Base-by-base conservation (phyloP, 768 basidiomycete species). In the Termitomyces sp. region DNA sequence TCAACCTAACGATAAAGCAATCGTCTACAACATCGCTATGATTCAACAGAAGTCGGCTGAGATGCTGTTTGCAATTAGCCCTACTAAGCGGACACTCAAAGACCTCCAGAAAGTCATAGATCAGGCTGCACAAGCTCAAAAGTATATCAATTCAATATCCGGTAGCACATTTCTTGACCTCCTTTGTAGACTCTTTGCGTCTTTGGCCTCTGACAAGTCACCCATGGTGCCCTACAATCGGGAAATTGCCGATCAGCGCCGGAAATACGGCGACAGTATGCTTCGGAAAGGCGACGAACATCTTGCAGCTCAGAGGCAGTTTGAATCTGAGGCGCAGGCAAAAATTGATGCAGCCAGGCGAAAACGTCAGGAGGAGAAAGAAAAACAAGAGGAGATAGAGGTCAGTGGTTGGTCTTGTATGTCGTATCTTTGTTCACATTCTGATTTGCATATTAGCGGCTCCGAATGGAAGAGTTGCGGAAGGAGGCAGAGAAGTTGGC, bases 21-120 rank as follows among this genome's bases (percentile, higher is more conserved):
- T 89, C 50, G 59, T 93, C 42, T 98, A 95, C 74, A 98, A 99
- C 70, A 92, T 98, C 64, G 95, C 96, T 54, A 95, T 99, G 90
- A 94, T 98, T 34, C 88, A 95, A 70, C 97, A 99, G 69, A 98
- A 98, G 71, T 87, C 91, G 0, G 91, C 93, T 0, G 96, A 98
- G 69, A 80, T 98, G 73, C 73, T 98, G 25, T 87, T 94, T 62
- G 79, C 84, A 1, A 73, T 95, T 25, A 78, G 80, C 1, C 81
- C 87, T 1, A 76, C 84, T 27, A 93, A 94, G 68, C 87, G 96
- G 19, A 84, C 89, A 2, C 76, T 95, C 9, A 84, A 82, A 54
- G 94, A 98, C 59, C 78, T 98, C 21, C 79, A 89, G 59, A 76
- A 76, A 45, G 92, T 88, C 2, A 85, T 94, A 53, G 82, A 86